Percentiles rank a stretch among this genome's conserved stretches.
These are phyloP conservation scores for Citrus maxima DNA, from an alignment of 345 rosid genomes.

Conservation along the genomic window DNA sequence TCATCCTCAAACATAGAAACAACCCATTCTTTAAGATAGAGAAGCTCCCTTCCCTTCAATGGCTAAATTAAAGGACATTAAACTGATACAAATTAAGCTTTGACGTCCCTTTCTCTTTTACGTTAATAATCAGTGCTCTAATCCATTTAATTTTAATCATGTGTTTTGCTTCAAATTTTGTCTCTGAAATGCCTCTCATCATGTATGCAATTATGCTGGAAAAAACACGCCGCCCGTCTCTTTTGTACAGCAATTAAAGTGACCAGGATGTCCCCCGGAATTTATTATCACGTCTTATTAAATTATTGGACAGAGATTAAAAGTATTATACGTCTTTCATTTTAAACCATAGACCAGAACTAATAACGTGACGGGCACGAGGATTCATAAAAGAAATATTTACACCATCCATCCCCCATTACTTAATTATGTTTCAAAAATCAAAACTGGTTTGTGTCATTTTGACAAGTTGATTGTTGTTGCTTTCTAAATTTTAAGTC, in stretches of 20 bases:
- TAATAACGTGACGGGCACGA: too few species aligned
- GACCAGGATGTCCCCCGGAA: neutral
- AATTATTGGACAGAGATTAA: neutral
- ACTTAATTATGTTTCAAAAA: neutral
- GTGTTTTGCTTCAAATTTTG: constrained; percentile 5
- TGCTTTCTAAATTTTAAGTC: neutral
- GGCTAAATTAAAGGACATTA: neutral
- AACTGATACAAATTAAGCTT: neutral
- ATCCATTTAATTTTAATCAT: neutral
- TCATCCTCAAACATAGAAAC: neutral
- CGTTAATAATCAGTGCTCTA: too few species aligned
- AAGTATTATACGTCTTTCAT: neutral
- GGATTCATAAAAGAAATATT: too few species aligned
- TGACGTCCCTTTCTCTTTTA: neutral
- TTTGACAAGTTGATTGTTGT: neutral
- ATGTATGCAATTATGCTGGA: constrained; percentile 10
- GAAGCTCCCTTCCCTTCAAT: neutral
- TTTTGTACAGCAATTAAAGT: neutral
- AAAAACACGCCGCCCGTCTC: constrained; percentile 19
- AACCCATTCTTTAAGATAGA: neutral
- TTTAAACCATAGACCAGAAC: too few species aligned
- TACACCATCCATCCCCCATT: neutral
- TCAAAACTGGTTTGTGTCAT: neutral
- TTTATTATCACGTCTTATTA: neutral
- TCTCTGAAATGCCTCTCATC: constrained; percentile 4